Evolutionary conservation across 225 moss, liverwort and hornwort species (phyloP).

Genomic region (Antitrichia curtipendula): DNA sequence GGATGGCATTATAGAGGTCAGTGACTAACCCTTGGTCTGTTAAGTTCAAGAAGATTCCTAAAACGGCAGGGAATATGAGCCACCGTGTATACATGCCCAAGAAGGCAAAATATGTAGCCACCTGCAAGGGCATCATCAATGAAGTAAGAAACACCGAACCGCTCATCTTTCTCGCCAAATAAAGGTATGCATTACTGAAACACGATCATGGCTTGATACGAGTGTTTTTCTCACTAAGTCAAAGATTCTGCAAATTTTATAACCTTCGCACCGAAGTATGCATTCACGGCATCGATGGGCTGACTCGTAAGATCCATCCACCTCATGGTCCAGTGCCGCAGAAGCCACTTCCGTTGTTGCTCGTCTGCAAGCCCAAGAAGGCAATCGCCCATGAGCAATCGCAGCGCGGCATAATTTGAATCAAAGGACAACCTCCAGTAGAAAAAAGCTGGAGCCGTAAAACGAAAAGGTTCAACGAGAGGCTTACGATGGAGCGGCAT

Average conservation of each 20-base stretch:
- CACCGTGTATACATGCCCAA: slow-evolving; percentile 92
- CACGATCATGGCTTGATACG: neutral
- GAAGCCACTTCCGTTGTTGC: slow-evolving; percentile 52
- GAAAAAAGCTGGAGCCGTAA: neutral
- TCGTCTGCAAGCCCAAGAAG: slow-evolving; percentile 39
- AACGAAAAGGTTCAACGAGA: neutral
- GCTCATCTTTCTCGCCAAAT: neutral
- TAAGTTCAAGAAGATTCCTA: slow-evolving; percentile 52
- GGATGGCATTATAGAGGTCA: neutral
- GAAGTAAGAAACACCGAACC: neutral
- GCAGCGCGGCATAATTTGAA: neutral
- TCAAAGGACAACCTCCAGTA: neutral
- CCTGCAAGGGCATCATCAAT: slow-evolving; percentile 22
- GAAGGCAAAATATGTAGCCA: slow-evolving; percentile 93
- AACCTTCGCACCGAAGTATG: slow-evolving; percentile 92
- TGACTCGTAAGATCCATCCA: slow-evolving; percentile 65
- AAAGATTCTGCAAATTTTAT: neutral
- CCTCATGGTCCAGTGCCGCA: slow-evolving; percentile 63
- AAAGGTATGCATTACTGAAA: neutral
- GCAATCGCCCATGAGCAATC: neutral
- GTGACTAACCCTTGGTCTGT: slow-evolving; percentile 55
- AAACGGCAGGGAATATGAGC: slow-evolving; percentile 57
- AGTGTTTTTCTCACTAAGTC: neutral
- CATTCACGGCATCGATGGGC: slow-evolving; percentile 73
- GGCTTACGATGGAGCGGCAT: slow-evolving; percentile 78